Evolutionary conservation across 805 yeast species (phyloP).

Genomic region (Hanseniaspora valbyensis): DNA sequence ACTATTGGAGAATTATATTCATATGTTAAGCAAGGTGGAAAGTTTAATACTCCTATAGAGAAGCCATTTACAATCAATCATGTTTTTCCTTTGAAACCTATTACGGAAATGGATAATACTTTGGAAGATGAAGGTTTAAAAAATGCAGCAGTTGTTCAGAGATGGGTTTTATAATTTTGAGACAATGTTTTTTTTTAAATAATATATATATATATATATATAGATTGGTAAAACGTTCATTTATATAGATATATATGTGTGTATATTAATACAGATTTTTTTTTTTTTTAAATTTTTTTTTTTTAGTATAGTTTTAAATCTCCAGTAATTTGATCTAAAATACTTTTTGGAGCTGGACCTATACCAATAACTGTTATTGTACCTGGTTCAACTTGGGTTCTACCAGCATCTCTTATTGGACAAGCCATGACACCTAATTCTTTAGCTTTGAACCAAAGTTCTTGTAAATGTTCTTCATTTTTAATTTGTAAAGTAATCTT

Average conservation of each 20-base stretch:
- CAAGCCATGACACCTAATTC: slow-evolving; percentile 67
- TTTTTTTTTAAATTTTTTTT: neutral
- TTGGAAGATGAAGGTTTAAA: slow-evolving; percentile 66
- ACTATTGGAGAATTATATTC: slow-evolving; percentile 57
- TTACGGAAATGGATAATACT: slow-evolving; percentile 45
- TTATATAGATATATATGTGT: slow-evolving; percentile 15
- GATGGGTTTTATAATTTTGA: slow-evolving; percentile 41
- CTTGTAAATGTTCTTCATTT: slow-evolving; percentile 56
- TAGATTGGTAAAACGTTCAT: neutral
- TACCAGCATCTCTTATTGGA: slow-evolving; percentile 89
- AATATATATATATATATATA: slow-evolving; percentile 14
- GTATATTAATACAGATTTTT: slow-evolving; percentile 1
- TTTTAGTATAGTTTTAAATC: slow-evolving; percentile 57
- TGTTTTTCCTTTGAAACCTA: slow-evolving; percentile 70
- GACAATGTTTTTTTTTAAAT: slow-evolving; percentile 4
- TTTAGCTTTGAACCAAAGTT: slow-evolving; percentile 69
- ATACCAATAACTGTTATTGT: slow-evolving; percentile 91
- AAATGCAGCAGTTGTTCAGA: slow-evolving; percentile 82
- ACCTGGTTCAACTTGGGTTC: slow-evolving; percentile 94
- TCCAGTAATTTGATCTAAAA: slow-evolving; percentile 72
- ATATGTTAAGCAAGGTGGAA: slow-evolving; percentile 38
- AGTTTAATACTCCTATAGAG: slow-evolving; percentile 31
- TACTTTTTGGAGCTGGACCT: slow-evolving; percentile 87
- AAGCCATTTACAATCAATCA: slow-evolving; percentile 58
- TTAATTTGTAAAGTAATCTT: slow-evolving; percentile 76